Conservation (phyloP, 169 alveolate species). For the Plasmodium chabaudi region DNA sequence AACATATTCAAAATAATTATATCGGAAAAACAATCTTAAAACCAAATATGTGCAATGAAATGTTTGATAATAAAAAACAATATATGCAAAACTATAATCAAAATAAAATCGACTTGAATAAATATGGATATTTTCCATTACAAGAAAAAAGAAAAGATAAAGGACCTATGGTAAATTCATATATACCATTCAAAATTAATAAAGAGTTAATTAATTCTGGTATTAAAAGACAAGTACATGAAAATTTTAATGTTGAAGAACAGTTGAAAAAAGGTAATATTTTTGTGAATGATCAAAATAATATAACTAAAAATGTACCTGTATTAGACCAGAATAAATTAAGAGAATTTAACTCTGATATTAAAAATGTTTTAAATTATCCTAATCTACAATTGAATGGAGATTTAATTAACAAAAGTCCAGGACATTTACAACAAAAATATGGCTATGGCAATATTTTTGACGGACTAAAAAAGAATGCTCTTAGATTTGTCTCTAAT, state of each 20-base stretch:
- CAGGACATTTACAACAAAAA: no score
- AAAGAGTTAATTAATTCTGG: constrained; percentile 4
- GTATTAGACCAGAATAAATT: background rate
- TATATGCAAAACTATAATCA: constrained; percentile 9
- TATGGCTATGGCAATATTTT: no score
- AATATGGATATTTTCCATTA: constrained; percentile 3
- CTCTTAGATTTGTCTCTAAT: no score
- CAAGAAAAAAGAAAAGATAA: background rate
- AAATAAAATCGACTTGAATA: constrained; percentile 1
- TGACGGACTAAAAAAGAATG: no score
- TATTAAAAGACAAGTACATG: background rate
- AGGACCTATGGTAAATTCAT: constrained; percentile 2
- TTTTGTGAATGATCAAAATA: constrained; percentile 7
- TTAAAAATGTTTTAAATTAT: background rate
- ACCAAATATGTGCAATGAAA: background rate
- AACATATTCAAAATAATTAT: background rate
- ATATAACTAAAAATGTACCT: background rate
- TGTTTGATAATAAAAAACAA: background rate
- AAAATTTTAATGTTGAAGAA: background rate
- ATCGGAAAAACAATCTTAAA: background rate
- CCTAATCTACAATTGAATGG: background rate
- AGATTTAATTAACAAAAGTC: background rate
- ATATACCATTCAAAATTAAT: constrained; percentile 12
- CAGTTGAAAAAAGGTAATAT: background rate
- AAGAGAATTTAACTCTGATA: background rate